These are phyloP conservation scores for Alternaria novae-zelandiae DNA, from an alignment of 2,329 filamentous ascomycete species.

Conservation along the genomic window DNA sequence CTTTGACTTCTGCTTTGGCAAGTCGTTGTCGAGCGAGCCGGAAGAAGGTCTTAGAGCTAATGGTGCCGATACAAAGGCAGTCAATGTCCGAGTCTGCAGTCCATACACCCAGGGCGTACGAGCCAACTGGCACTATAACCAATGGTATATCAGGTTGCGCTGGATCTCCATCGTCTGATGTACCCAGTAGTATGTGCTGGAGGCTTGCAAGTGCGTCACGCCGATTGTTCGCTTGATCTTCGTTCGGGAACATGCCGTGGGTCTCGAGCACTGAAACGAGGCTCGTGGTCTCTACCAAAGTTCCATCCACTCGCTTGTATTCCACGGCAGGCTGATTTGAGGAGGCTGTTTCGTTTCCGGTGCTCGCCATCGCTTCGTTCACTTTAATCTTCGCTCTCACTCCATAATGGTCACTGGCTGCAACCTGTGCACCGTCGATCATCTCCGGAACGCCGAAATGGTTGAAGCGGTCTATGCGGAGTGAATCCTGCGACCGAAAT, in stretches of 20 bases:
- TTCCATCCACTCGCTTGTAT: constrained; percentile 12
- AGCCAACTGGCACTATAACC: constrained; percentile 68
- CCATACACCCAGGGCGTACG: constrained; percentile 69
- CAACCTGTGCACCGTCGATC: constrained; percentile 15
- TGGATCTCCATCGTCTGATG: constrained; percentile 10
- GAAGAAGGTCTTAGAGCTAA: constrained; percentile 68
- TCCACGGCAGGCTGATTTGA: constrained; percentile 16
- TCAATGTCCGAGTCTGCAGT: constrained; percentile 67
- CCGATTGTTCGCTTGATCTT: constrained; percentile 52
- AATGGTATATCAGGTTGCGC: constrained; percentile 46
- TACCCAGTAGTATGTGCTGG: constrained; percentile 52
- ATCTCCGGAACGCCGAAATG: constrained; percentile 60
- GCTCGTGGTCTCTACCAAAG: constrained; percentile 12
- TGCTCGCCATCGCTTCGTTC: background rate
- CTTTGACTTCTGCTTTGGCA: constrained; percentile 52
- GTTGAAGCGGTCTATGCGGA: constrained; percentile 59
- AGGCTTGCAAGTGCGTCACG: constrained; percentile 57
- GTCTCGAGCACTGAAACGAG: constrained; percentile 21
- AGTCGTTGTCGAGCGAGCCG: constrained; percentile 63
- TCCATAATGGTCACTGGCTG: constrained; percentile 62
- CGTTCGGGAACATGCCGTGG: constrained; percentile 54
- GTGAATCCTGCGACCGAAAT: constrained; percentile 52
- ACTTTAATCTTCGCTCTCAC: constrained; percentile 50
- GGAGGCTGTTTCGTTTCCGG: background rate
- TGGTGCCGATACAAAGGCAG: constrained; percentile 68